Conservation (phyloP, 208 protist species). For the Tritrichomonas musculus region DNA sequence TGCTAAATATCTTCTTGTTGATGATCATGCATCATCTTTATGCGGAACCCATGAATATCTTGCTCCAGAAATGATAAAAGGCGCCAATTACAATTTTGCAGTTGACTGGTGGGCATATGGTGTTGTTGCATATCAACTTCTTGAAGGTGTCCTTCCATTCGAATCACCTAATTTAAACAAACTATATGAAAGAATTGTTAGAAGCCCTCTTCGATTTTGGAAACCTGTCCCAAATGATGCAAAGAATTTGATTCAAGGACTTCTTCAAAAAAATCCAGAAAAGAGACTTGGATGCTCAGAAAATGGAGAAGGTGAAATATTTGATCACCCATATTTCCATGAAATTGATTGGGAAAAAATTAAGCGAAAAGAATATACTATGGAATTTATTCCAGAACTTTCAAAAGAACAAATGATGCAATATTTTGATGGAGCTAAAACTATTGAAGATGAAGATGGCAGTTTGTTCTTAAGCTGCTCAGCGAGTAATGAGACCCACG, state of each 20-base stretch:
- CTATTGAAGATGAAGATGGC: too few species aligned
- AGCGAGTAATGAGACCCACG: too few species aligned
- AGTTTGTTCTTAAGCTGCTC: too few species aligned
- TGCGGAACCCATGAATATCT: constrained; percentile 66
- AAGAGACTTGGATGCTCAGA: not conserved
- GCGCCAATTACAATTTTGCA: constrained; percentile 55
- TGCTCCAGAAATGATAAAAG: constrained; percentile 59
- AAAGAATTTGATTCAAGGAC: not conserved
- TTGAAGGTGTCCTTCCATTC: constrained; percentile 50
- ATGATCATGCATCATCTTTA: constrained; percentile 43
- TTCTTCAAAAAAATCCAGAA: constrained; percentile 37
- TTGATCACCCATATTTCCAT: constrained; percentile 33
- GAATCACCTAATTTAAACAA: not conserved
- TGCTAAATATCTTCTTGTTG: not conserved
- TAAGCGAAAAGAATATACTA: not conserved
- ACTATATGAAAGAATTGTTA: not conserved
- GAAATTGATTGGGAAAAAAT: not conserved
- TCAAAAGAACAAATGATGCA: too few species aligned
- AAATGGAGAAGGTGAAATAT: constrained; percentile 32
- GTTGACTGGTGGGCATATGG: constrained; percentile 67
- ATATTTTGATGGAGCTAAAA: too few species aligned
- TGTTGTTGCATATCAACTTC: constrained; percentile 62
- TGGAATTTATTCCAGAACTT: not conserved
- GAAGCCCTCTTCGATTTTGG: not conserved
- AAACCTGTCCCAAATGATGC: not conserved